These are phyloP conservation scores for Diaporthe batatas DNA, from an alignment of 2,329 filamentous ascomycete genomes.

Conservation along the genomic window DNA sequence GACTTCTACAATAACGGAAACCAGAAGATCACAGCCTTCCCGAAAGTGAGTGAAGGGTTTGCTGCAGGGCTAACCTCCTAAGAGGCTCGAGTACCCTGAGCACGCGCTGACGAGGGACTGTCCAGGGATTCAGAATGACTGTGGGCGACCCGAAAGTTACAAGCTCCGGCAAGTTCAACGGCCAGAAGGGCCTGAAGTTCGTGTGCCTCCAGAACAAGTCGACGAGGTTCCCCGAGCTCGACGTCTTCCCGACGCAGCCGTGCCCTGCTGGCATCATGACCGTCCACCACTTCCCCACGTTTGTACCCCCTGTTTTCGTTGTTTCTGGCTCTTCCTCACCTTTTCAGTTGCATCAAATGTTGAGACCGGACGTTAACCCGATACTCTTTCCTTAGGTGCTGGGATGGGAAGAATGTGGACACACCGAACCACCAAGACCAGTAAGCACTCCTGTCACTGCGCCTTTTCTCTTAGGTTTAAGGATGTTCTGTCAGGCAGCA, in stretches of 20 bases:
- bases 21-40: constrained; percentile 56
- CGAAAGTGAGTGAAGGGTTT: constrained; percentile 45
- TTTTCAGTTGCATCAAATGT: fast-evolving
- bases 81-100: background rate
- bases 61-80: background rate
- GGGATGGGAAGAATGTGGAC: constrained; percentile 71
- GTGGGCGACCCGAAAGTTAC: constrained; percentile 50
- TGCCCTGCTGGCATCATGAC: constrained; percentile 60
- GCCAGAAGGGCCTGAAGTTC: constrained; percentile 52
- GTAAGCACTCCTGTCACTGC: too few species aligned
- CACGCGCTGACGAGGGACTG: constrained; percentile 23
- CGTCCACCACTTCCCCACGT: constrained; percentile 56
- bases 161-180: background rate
- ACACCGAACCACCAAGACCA: constrained; percentile 60
- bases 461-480: too few species aligned
- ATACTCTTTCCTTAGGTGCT: constrained; percentile 57
- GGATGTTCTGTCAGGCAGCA: too few species aligned
- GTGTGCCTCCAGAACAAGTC: constrained; percentile 56
- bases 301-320: background rate
- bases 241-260: constrained; percentile 54
- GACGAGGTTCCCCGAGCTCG: constrained; percentile 56
- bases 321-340: background rate
- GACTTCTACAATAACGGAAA: constrained; percentile 57
- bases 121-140: constrained; percentile 57
- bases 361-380: background rate